A percentile compares a stretch with the other conserved stretches of the same genome.
These are phyloP conservation scores for Amphibolis antarctica DNA, from an alignment of 106 monocot genomes.

Conservation along the genomic window DNA sequence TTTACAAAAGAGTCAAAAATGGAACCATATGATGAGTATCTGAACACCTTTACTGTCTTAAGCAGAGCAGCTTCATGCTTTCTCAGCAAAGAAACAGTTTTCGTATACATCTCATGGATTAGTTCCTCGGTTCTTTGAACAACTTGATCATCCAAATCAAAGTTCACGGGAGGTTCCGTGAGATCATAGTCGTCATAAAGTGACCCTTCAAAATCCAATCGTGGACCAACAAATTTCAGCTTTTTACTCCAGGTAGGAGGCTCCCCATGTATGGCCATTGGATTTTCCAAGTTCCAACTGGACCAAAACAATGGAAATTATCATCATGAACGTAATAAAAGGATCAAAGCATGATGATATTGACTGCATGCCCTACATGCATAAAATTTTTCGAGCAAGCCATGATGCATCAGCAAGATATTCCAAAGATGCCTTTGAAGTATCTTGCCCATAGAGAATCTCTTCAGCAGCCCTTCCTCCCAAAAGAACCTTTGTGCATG, in stretches of 20 bases:
- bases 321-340: not conserved
- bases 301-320: not conserved
- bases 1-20: too few species aligned
- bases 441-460: conserved; percentile 64
- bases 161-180: conserved; percentile 49
- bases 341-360: not conserved
- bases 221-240: conserved; percentile 50
- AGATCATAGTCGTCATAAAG: conserved; percentile 71
- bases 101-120: conserved; percentile 42
- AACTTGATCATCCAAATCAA: conserved; percentile 58
- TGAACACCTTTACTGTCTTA: conserved; percentile 61
- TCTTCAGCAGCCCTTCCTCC: conserved; percentile 87
- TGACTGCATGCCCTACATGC: conserved; percentile 31
- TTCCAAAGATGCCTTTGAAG: conserved; percentile 64
- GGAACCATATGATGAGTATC: not conserved
- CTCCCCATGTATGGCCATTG: conserved; percentile 78
- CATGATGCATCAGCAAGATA: conserved; percentile 82
- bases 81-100: conserved; percentile 44
- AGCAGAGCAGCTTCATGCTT: conserved; percentile 56
- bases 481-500: conserved; percentile 40
- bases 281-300: conserved; percentile 89
- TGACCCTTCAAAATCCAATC: conserved; percentile 74
- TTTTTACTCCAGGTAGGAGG: conserved; percentile 61
- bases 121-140: conserved; percentile 59
- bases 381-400: conserved; percentile 72